phyloP scores from a whole-genome alignment of 176 grass and related monocot genomes.

The Avena insularis region DNA sequence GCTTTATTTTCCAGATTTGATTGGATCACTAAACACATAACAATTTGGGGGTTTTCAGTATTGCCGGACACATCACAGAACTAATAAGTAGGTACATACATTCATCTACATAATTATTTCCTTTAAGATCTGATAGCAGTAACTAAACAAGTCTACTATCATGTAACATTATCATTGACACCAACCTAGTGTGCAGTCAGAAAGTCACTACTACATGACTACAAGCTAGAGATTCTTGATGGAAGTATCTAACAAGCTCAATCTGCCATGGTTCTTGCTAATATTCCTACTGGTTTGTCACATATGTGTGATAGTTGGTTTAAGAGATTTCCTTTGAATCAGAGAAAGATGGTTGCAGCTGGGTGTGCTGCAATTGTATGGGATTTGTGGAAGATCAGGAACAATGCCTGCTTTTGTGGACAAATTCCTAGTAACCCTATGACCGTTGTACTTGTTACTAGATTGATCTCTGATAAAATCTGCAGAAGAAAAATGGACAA shows the following conservation, averaged over 20 bases:
- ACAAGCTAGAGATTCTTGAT: background rate
- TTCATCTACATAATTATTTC: background rate
- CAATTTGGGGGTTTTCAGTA: background rate
- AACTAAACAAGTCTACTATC: background rate
- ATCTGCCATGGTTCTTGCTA: background rate
- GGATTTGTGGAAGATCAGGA: background rate
- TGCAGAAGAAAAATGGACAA: background rate
- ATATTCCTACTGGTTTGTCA: background rate
- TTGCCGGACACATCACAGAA: background rate
- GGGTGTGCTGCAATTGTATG: background rate
- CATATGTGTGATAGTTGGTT: background rate
- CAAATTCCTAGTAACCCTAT: background rate
- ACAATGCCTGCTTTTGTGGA: background rate
- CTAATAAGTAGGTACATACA: slow-evolving; percentile 5
- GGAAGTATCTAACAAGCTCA: background rate
- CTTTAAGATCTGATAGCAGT: slow-evolving; percentile 8
- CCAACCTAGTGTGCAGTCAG: background rate
- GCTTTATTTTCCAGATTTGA: background rate
- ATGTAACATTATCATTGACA: background rate
- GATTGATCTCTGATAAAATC: background rate
- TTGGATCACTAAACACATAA: background rate
- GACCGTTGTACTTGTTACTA: background rate
- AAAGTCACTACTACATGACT: background rate
- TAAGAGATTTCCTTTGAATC: background rate
- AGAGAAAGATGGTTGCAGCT: too few species aligned